phyloP scores from a whole-genome alignment of 2,329 filamentous ascomycete species.

The Ascochyta viciae-villosae region DNA sequence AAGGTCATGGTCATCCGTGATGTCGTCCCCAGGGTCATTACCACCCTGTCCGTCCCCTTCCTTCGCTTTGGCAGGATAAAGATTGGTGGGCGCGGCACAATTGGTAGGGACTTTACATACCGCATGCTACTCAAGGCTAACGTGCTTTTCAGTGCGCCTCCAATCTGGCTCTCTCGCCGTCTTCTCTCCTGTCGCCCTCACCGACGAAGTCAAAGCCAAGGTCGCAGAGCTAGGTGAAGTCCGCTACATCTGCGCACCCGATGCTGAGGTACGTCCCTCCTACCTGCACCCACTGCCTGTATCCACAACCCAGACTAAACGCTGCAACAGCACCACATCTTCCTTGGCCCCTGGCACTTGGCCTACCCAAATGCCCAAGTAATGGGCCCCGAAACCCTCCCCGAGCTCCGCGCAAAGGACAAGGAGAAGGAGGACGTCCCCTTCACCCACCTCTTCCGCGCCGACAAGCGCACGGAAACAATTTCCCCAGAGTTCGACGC shows the following conservation, averaged over 20 bases:
- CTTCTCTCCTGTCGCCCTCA: constrained; percentile 90
- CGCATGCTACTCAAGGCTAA: constrained; percentile 14
- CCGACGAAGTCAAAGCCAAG: constrained; percentile 72
- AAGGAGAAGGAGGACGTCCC: constrained; percentile 64
- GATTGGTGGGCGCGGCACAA: constrained; percentile 84
- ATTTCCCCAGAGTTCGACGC: constrained; percentile 81
- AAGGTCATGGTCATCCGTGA: constrained; percentile 91
- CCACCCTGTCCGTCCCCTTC: constrained; percentile 85
- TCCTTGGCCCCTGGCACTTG: constrained; percentile 82
- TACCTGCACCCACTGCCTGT: background rate
- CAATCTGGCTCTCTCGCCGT: constrained; percentile 79
- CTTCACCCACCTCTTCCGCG: constrained; percentile 70
- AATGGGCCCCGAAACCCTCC: constrained; percentile 81
- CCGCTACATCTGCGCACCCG: constrained; percentile 84
- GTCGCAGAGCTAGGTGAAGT: constrained; percentile 69
- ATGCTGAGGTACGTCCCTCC: constrained; percentile 66
- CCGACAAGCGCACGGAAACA: constrained; percentile 48
- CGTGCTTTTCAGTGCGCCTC: constrained; percentile 69
- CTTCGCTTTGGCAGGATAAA: constrained; percentile 78
- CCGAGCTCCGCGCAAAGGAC: constrained; percentile 74
- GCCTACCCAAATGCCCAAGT: constrained; percentile 81
- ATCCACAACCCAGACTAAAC: background rate
- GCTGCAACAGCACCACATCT: constrained; percentile 78
- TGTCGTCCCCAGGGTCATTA: constrained; percentile 74
- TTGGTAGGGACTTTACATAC: constrained; percentile 64